phyloP scores from a whole-genome alignment of 2,329 filamentous ascomycete genomes.

The Xylariaceae sp. region DNA sequence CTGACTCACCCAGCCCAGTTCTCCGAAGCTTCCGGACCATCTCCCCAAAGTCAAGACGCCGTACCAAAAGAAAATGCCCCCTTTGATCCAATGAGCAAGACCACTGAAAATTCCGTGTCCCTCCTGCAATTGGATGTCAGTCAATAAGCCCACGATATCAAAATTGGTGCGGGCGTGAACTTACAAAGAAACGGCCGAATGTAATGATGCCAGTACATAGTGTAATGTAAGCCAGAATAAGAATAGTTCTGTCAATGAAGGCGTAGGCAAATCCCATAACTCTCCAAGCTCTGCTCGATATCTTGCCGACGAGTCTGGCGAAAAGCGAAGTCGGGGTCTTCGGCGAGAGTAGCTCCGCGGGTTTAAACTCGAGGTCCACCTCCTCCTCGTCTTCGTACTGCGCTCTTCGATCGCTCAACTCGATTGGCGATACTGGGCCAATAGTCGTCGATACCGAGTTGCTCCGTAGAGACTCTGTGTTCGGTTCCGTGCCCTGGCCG shows the following conservation, averaged over 20 bases:
- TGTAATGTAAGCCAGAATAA: slow-evolving; percentile 76
- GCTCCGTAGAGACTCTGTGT: slow-evolving; percentile 68
- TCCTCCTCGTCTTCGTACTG: slow-evolving; percentile 52
- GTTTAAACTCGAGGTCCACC: slow-evolving; percentile 43
- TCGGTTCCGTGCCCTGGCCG: slow-evolving; percentile 72
- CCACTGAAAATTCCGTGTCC: slow-evolving; percentile 75
- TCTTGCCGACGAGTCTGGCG: slow-evolving; percentile 55
- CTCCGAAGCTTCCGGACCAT: slow-evolving; percentile 87
- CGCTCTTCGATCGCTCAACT: slow-evolving; percentile 43
- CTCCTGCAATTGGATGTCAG: slow-evolving; percentile 52
- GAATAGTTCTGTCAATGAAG: slow-evolving; percentile 72
- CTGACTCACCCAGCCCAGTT: slow-evolving; percentile 75
- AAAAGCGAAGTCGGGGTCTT: slow-evolving; percentile 55
- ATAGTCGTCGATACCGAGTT: slow-evolving; percentile 64
- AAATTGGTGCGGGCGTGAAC: slow-evolving; percentile 38
- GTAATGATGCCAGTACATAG: slow-evolving; percentile 74
- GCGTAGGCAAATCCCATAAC: slow-evolving; percentile 64
- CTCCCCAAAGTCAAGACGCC: slow-evolving; percentile 84
- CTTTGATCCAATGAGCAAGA: slow-evolving; percentile 91
- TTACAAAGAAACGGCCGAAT: slow-evolving; percentile 83
- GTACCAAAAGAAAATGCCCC: slow-evolving; percentile 93
- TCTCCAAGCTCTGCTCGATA: slow-evolving; percentile 59
- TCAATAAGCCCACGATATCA: slow-evolving; percentile 7
- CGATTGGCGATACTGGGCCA: slow-evolving; percentile 47
- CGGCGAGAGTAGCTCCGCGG: slow-evolving; percentile 48